Evolutionary conservation across 106 monocot species (phyloP), one percentile per base, ranked within the genome.

Genomic region (Narthecium ossifragum): DNA sequence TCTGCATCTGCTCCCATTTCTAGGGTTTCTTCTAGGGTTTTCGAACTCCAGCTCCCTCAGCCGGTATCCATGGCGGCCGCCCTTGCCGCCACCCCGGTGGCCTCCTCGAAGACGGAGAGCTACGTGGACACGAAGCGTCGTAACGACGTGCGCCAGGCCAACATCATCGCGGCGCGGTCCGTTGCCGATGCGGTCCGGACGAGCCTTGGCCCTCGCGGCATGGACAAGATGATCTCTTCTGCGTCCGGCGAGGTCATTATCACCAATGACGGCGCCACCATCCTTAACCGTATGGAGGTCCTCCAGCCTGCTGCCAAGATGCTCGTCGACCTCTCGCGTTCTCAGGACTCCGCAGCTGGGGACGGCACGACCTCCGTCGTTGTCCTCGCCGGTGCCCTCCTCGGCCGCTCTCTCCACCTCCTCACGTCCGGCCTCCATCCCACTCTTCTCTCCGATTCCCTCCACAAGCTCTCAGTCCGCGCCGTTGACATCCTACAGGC

Each of bases 161-260:
- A 93, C 70, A 85, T 93, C 60, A 51, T 59, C 11, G 75, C 93
- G 8, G 85, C 83, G 4, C 76, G 88, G 11, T 65, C 85, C 15
- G 82, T 93, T 8, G 85, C 85, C 8, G 85, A 89, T 41, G 82
- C 82, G 14, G 82, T 93, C 20, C 93, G 93, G 43, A 82, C 88
- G 8, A 70, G 76, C 54, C 85, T 85, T 22, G 93, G 89, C 31
- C 93, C 88, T 40, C 71, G 69, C 34, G 92, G 92, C 0, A 92
- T 92, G 92, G 92, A 92, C 81, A 92, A 92, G 84, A 92, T 92
- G 92, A 92, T 92, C 51, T 54, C 78, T 46, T 78, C 92, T 13
- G 74, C 88, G 27, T 67, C 30, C 41, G 86, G 83, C n/a, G 80
- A 93, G 29, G 93, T 93, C 18, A 77, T 89, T 56, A 93, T 93